Conservation (phyloP, 306 rosid genomes). For the Astragalus membranaceus region DNA sequence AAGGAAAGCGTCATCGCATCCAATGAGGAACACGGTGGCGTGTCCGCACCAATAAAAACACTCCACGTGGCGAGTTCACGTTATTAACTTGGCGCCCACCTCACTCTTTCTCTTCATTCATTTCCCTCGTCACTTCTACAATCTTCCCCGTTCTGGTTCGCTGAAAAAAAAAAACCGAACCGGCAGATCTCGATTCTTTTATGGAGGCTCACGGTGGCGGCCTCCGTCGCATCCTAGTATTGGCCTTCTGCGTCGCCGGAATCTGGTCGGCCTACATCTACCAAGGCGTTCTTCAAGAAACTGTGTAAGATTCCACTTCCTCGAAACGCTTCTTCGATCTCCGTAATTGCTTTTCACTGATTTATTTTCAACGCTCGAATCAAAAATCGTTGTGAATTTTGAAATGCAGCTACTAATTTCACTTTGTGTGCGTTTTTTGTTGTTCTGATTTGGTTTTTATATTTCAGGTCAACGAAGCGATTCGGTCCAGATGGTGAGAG, state of each 20-base stretch:
- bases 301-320: conserved; percentile 45
- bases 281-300: conserved; percentile 96
- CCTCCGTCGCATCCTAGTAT: conserved; percentile 59
- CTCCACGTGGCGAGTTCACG: conserved; percentile 63
- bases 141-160: conserved; percentile 1
- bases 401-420: neutral
- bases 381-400: neutral
- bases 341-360: neutral
- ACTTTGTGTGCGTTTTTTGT: neutral
- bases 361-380: neutral
- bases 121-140: neutral
- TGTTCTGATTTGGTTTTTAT: neutral
- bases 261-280: conserved; percentile 95
- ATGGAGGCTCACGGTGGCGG: conserved; percentile 90
- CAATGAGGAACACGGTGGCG: conserved; percentile 41
- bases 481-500: conserved; percentile 70
- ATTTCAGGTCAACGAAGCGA: conserved; percentile 78
- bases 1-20: conserved; percentile 42
- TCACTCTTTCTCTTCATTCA: neutral
- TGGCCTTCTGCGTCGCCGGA: conserved; percentile 83
- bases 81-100: conserved; percentile 20
- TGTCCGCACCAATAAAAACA: conserved; percentile 29
- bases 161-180: neutral
- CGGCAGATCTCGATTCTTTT: conserved; percentile 19
- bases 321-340: neutral